Evolutionary conservation across 495 filamentous ascomycete species (phyloP), one percentile per base, ranked within the genome.

Genomic region (Penicillium cataractarum): DNA sequence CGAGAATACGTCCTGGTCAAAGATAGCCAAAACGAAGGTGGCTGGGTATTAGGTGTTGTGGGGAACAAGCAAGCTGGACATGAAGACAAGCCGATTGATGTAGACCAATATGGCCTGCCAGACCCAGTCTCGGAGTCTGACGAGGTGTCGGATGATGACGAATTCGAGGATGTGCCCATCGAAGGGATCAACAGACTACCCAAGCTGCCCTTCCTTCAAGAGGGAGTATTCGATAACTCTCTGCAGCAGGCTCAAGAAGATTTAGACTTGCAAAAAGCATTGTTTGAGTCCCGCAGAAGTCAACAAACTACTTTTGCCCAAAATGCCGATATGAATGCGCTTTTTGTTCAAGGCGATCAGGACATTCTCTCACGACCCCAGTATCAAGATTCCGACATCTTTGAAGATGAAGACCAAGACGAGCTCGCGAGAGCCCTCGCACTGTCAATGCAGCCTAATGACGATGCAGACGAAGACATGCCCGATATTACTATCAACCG

Each of bases 1-100:
- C 87, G 90, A 58, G 95, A 99, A 74, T 99, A 99, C 71, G 92
- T 98, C 33, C 81, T 99, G 3, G 94, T 99, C 31, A 96, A 94
- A 74, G 97, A 99, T 68, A 91, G 91, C 55, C 90, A 91, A 6
- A 91, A 94, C 9, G 95, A 96, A 75, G 96, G 96, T 44, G 95
- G 95, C n/a, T 99, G 92, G 92, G 92, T 93, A 1, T 79, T 99
- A 13, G 95, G 95, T 46, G 95, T 99, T 37, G 93, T 99, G 22
- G 90, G 88, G 29, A 90, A 92, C 46, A 96, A 90, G 69, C 83
- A 90, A 37, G 83, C 86, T 55, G 92, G 92, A 0, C 80, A 89
- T 42, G 82, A 85, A 51, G 86, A 88, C 55, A 93, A 89, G 69
- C 94, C 95, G 2, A 98, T 99, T 61, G 91, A 97, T 76, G 84